Percentiles rank a stretch among this genome's conserved stretches.
phyloP scores from a whole-genome alignment of 2,329 filamentous ascomycete species.

The Microcyclospora pomicola region DNA sequence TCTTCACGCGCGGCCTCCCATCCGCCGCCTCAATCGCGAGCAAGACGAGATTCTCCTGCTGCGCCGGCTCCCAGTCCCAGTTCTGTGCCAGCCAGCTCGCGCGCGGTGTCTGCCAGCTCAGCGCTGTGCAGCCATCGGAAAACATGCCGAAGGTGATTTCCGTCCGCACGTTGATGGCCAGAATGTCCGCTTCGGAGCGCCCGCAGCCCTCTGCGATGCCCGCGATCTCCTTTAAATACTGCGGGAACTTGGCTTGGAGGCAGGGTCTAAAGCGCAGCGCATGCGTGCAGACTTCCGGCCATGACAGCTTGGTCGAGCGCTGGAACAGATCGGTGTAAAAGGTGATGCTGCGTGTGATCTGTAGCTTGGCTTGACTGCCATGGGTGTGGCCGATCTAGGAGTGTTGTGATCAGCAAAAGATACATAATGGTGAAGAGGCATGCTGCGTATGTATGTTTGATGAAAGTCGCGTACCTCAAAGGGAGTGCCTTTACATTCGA shows the following conservation, averaged over 20 bases:
- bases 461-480: conserved; percentile 23
- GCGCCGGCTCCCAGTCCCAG: conserved; percentile 44
- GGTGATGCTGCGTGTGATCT: conserved; percentile 30
- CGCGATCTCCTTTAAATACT: conserved; percentile 31
- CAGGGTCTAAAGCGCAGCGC: conserved; percentile 35
- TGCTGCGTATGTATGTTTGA: not conserved
- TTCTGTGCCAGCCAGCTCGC: conserved; percentile 39
- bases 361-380: conserved; percentile 25
- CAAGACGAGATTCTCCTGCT: conserved; percentile 37
- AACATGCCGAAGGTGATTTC: conserved; percentile 46
- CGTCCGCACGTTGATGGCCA: conserved; percentile 44
- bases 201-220: conserved; percentile 39
- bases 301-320: conserved; percentile 32
- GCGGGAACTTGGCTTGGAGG: conserved; percentile 30
- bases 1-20: conserved; percentile 35
- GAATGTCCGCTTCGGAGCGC: conserved; percentile 35
- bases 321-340: conserved; percentile 37
- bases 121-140: conserved; percentile 43
- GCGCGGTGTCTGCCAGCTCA: conserved; percentile 30
- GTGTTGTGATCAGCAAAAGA: not conserved
- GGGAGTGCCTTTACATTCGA: conserved; percentile 30
- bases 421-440: too few species aligned
- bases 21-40: conserved; percentile 30
- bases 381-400: conserved; percentile 37
- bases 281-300: conserved; percentile 31